Base-by-base conservation (phyloP, 139 green algal species). In the Coccomyxa sp. region DNA sequence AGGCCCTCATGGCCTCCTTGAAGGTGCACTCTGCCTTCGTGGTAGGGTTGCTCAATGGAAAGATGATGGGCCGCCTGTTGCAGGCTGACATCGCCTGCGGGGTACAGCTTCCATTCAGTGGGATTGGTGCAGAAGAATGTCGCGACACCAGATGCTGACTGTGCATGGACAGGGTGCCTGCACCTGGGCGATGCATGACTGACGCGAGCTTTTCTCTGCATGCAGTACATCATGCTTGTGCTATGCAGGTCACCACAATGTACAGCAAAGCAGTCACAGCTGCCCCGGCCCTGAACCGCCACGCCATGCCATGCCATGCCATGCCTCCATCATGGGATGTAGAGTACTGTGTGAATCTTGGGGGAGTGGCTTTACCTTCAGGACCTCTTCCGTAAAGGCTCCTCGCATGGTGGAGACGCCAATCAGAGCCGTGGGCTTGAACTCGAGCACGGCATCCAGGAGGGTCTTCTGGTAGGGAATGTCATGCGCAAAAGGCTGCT, bases 1-100 rank as follows among this genome's bases (percentile, higher is more conserved):
- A 95, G 33, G 55, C 86, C 2, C 74, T 41, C 29, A 94, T 78
- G 8, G 88, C 93, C 37, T 94, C 84, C 81, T 92, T 70, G 31
- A 88, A 91, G 16, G 93, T 98, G 91, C 92, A 97, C 89, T 98
- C 94, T 9, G 90, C 81, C 76, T 93, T 91, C 50, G 68, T 84
- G 22, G 92, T 98, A 36, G 95, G 95, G 82, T 98, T 98, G 77
- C 86, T 94, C 24, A 98, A 85, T 12, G 95, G 90, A 79, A 98
- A 95, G 74, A 98, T 92, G 77, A 98, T 81, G 27, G 94, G 94
- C 1, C 86, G 88, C 35, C 90, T 76, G 76, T 87, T 89, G 73
- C 82, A 82, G 68, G 39, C 38, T 0, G 81, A 80, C 90, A 95
- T 87, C 31, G 84, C 84, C 44, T 82, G 39, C 37, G 90, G n/a